These are phyloP conservation scores for Hypocrella siamensis DNA, from an alignment of 2,329 filamentous ascomycete species.

Conservation along the genomic window DNA sequence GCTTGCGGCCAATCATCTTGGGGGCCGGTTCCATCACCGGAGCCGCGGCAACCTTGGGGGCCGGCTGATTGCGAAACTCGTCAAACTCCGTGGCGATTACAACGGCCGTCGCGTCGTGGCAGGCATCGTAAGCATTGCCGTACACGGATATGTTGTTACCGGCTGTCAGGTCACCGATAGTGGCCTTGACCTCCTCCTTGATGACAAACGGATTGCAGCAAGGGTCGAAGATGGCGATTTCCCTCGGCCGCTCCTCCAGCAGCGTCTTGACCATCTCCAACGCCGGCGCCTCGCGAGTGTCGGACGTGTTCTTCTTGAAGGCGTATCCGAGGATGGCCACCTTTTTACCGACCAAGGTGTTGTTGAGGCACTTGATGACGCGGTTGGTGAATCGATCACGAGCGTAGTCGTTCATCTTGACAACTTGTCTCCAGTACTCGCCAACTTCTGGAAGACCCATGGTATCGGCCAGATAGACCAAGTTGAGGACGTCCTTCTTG, in stretches of 20 bases:
- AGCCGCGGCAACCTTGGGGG: conserved; percentile 14
- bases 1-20: conserved; percentile 19
- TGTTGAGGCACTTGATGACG: conserved; percentile 51
- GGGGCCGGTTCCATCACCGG: conserved; percentile 11
- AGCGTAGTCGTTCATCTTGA: conserved; percentile 64
- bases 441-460: conserved; percentile 56
- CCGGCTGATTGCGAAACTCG: conserved; percentile 31
- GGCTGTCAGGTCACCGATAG: conserved; percentile 23
- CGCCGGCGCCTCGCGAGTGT: conserved; percentile 56
- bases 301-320: conserved; percentile 67
- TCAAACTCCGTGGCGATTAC: conserved; percentile 41
- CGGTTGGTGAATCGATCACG: conserved; percentile 51
- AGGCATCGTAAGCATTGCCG: conserved; percentile 32
- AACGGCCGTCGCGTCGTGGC: conserved; percentile 30
- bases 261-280: conserved; percentile 52
- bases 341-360: conserved; percentile 55
- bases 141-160: conserved; percentile 30
- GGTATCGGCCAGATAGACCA: conserved; percentile 58
- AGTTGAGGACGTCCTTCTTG: conserved; percentile 61
- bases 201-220: conserved; percentile 36
- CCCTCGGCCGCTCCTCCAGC: conserved; percentile 44
- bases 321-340: conserved; percentile 59
- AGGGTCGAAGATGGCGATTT: conserved; percentile 56
- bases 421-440: conserved; percentile 59
- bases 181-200: conserved; percentile 30